phyloP scores from a whole-genome alignment of 2,329 filamentous ascomycete species.

The Scytalidium sp. region DNA sequence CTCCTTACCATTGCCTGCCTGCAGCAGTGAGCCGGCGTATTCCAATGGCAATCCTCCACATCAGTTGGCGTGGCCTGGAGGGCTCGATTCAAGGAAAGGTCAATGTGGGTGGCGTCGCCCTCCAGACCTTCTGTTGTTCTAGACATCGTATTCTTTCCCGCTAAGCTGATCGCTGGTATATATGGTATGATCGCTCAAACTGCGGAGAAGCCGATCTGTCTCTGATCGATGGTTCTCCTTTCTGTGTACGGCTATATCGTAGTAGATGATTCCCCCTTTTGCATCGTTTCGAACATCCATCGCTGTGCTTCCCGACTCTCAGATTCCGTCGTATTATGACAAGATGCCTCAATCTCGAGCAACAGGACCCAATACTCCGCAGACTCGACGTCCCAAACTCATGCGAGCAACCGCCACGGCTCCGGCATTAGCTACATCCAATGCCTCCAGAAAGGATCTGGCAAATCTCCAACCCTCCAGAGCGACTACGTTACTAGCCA shows the following conservation, averaged over 20 bases:
- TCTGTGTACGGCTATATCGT: no score
- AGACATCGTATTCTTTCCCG: background rate
- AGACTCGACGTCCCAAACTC: constrained; percentile 48
- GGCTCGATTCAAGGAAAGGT: no score
- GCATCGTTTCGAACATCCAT: no score
- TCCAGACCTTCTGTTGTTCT: background rate
- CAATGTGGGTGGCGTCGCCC: background rate
- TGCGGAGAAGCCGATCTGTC: background rate
- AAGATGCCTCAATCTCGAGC: constrained; percentile 31
- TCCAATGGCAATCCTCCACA: background rate
- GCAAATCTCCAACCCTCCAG: constrained; percentile 46
- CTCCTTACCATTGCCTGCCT: no score
- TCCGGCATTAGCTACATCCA: constrained; percentile 55
- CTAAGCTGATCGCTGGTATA: background rate
- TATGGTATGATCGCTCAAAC: background rate
- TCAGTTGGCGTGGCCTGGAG: background rate
- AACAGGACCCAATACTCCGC: constrained; percentile 37
- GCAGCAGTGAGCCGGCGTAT: background rate
- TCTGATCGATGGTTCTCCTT: no score
- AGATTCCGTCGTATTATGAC: constrained; percentile 26
- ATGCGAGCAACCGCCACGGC: constrained; percentile 54
- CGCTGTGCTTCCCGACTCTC: background rate
- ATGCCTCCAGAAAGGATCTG: constrained; percentile 48
- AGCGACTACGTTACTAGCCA: constrained; percentile 53
- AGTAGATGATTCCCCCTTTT: no score